phyloP scores from a whole-genome alignment of 2,329 filamentous ascomycete genomes.

The Microthyrium microscopicum region DNA sequence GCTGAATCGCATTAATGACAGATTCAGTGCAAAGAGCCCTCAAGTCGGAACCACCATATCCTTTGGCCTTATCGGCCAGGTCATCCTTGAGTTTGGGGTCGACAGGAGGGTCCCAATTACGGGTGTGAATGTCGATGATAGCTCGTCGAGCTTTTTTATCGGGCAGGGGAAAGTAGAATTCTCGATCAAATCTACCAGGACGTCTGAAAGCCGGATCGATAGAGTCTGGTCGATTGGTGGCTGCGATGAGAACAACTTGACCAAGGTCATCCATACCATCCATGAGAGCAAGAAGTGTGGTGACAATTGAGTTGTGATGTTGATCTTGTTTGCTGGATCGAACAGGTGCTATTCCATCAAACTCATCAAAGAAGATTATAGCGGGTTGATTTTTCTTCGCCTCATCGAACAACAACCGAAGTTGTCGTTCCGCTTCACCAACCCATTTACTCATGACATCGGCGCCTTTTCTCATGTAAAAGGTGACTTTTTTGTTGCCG shows the following conservation, averaged over 20 bases:
- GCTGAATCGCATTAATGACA: slow-evolving; percentile 84
- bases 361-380: slow-evolving; percentile 99
- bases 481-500: slow-evolving; percentile 86
- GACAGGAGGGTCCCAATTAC: slow-evolving; percentile 70
- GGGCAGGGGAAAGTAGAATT: slow-evolving; percentile 94
- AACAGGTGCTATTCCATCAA: slow-evolving; percentile 89
- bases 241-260: slow-evolving; percentile 95
- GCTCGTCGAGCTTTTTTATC: slow-evolving; percentile 62
- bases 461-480: slow-evolving; percentile 98
- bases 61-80: slow-evolving; percentile 78
- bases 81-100: slow-evolving; percentile 63
- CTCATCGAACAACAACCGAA: slow-evolving; percentile 87
- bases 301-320: slow-evolving; percentile 95
- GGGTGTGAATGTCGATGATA: slow-evolving; percentile 90
- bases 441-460: slow-evolving; percentile 98
- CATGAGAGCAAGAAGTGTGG: slow-evolving; percentile 85
- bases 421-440: slow-evolving; percentile 88
- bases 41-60: slow-evolving; percentile 90
- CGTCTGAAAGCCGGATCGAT: slow-evolving; percentile 90
- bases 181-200: slow-evolving; percentile 86
- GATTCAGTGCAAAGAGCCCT: slow-evolving; percentile 91
- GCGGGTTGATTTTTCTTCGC: slow-evolving; percentile 90
- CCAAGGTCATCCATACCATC: slow-evolving; percentile 97
- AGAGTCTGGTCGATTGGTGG: slow-evolving; percentile 93
- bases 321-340: slow-evolving; percentile 97